phyloP scores from a whole-genome alignment of 2,329 filamentous ascomycete species.

The Fusarium protoensiforme region DNA sequence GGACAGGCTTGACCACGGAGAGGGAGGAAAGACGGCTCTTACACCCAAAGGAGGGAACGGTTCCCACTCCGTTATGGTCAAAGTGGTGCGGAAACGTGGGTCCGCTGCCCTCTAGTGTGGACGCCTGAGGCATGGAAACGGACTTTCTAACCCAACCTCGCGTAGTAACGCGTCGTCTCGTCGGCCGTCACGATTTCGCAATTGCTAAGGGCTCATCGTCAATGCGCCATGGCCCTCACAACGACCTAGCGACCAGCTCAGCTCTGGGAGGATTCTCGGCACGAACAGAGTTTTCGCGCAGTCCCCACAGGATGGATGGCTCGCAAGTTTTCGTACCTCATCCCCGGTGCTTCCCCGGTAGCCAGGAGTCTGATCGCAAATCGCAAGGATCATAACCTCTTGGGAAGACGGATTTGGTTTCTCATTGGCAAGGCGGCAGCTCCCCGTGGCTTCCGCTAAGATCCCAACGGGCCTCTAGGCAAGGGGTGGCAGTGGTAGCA shows the following conservation, averaged over 20 bases:
- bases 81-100: conserved; percentile 9
- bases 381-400: conserved; percentile 27
- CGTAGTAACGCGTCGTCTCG: conserved; percentile 1
- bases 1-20: conserved; percentile 18
- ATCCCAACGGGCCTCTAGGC: conserved; percentile 9
- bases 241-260: not conserved
- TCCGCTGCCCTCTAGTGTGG: conserved; percentile 21
- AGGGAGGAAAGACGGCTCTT: conserved; percentile 29
- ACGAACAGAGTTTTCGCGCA: conserved; percentile 12
- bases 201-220: conserved; percentile 4
- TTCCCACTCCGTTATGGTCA: conserved; percentile 27
- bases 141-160: not conserved
- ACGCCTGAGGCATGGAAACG: conserved; percentile 27
- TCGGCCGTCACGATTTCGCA: conserved; percentile 10
- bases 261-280: conserved; percentile 2
- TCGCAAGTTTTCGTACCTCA: not conserved
- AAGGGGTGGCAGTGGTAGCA: conserved; percentile 9
- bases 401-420: conserved; percentile 4
- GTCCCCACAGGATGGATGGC: conserved; percentile 3
- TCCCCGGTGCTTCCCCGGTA: conserved; percentile 2
- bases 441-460: conserved; percentile 28
- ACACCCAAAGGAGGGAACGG: conserved; percentile 20
- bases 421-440: conserved; percentile 40
- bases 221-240: conserved; percentile 5
- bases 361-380: conserved; percentile 5